phyloP scores from a whole-genome alignment of 208 protist genomes.

The Ichthyophonus hoferi region DNA sequence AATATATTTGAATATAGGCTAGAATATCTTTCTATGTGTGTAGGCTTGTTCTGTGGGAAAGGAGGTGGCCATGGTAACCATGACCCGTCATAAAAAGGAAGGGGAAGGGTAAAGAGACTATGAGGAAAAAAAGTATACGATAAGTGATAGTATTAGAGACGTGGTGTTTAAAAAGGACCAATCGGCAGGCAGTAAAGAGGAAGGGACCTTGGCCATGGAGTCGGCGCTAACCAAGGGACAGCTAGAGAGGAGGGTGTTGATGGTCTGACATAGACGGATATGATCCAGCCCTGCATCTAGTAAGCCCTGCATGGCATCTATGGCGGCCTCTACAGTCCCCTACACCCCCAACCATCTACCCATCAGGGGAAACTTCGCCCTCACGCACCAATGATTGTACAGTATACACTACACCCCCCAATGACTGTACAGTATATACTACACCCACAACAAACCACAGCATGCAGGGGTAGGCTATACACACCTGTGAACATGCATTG shows the following conservation, averaged over 20 bases:
- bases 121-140: no score
- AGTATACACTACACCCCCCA: background rate
- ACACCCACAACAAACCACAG: background rate
- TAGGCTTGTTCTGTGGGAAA: no score
- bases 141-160: background rate
- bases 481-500: constrained; percentile 32
- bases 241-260: background rate
- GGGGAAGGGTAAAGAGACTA: no score
- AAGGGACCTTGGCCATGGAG: background rate
- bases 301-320: constrained; percentile 5
- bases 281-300: background rate
- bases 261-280: constrained; percentile 1
- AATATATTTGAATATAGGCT: no score
- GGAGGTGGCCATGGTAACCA: no score
- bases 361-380: no score
- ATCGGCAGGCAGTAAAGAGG: background rate
- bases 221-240: constrained; percentile 11
- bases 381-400: no score
- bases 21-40: no score
- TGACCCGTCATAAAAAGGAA: no score
- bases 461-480: background rate
- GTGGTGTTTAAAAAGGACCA: background rate
- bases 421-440: background rate
- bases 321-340: background rate
- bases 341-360: no score